Evolutionary conservation across 768 basidiomycete species (phyloP), one percentile per base, ranked within the genome.

Genomic region (Suillus ampliporus): DNA sequence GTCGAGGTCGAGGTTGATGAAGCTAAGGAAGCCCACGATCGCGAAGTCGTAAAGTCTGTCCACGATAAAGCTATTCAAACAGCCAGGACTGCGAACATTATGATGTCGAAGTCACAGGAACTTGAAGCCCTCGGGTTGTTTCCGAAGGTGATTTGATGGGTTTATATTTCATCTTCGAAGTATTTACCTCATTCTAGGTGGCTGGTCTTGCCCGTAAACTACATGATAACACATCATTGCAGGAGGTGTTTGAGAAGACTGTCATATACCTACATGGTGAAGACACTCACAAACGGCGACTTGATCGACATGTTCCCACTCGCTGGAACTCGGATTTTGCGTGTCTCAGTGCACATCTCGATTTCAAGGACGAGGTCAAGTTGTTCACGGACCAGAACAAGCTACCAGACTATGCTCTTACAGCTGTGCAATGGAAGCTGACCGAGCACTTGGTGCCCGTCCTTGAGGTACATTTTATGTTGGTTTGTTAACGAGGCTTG

Each of bases 301-400:
- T 78, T 35, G 60, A 61, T 56, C 58, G 67, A 6, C 68, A 65
- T 28, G 70, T 76, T 54, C 69, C 75, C 31, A 77, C 76, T 6
- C 58, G 70, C 3, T 77, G 77, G 75, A 74, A 76, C 60, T 69
- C 72, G 10, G 73, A 77, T 50, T 58, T 72, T 23, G 68, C 38
- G 0, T 77, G 73, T 58, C 62, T 77, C 5, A 28, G 34, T 8
- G 64, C 73, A 15, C 74, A 76, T 61, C 43, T 74, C 6, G 58
- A 68, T 46, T 74, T 77, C 46, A 57, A 68, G 46, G 43, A 46
- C 23, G 48, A 68, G 34, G 64, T 76, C 35, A 60, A 72, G 61
- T 51, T 65, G 40, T 65, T 77, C 13, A 74, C 68, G 4, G 59
- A 52, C 50, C 51, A 34, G 35, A 57, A 6, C 37, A 62, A 65